Evolutionary conservation across 2,329 filamentous ascomycete genomes (phyloP).

Genomic region (Cladophialophora yegresii): DNA sequence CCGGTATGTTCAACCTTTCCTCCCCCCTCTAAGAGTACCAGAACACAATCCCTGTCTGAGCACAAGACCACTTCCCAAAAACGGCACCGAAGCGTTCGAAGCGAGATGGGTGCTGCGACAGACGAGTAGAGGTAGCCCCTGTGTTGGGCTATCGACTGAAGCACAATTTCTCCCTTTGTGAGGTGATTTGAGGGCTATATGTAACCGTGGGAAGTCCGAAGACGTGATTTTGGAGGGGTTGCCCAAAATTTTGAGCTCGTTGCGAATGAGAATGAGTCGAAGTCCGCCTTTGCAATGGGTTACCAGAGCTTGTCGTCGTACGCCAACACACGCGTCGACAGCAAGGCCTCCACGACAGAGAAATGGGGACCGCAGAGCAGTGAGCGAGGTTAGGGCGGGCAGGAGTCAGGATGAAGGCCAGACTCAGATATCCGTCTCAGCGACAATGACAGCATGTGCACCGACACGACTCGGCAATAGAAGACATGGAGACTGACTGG

Average conservation of each 20-base stretch:
- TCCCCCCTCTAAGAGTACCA: conserved; percentile 13
- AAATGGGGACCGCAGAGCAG: conserved; percentile 11
- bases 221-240: conserved; percentile 4
- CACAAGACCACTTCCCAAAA: conserved; percentile 31
- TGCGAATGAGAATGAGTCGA: conserved; percentile 25
- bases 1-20: conserved; percentile 19
- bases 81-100: conserved; percentile 29
- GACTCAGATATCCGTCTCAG: conserved; percentile 2
- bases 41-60: conserved; percentile 21
- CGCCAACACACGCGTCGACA: neutral
- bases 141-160: conserved; percentile 9
- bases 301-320: neutral
- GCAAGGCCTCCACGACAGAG: neutral
- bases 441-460: conserved; percentile 21
- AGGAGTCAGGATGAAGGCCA: neutral
- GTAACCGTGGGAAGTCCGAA: conserved; percentile 4
- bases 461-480: neutral
- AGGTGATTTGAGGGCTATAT: conserved; percentile 2
- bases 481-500: neutral
- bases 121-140: conserved; percentile 9
- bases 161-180: conserved; percentile 1
- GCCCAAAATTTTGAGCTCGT: conserved; percentile 12
- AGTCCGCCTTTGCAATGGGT: neutral
- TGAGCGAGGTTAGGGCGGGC: neutral
- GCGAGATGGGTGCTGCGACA: conserved; percentile 19